Evolutionary conservation across 2,329 filamentous ascomycete genomes (phyloP), one percentile per base, ranked within the genome.

Genomic region (Epichloe bromicola): DNA sequence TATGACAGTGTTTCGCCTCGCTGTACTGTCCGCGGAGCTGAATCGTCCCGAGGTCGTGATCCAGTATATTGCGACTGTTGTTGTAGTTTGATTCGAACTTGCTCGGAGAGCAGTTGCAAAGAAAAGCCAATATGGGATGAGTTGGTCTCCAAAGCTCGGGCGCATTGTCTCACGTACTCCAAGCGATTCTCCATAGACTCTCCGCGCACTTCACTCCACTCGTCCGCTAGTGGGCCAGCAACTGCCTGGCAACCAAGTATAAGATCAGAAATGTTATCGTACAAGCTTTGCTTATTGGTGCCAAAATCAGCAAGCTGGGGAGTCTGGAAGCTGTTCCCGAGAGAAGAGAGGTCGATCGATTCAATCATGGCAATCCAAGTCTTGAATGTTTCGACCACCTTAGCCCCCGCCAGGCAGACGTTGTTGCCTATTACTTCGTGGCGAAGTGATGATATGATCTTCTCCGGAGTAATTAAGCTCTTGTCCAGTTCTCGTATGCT

Each of bases 131-230:
- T 82, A 60, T 96, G 88, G 0, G 86, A 86, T 12, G 90, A 85
- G 59, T 87, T 90, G 19, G 83, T 86, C 64, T 97, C 89, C 17
- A 98, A 73, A 45, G 91, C 86, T 58, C 85, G 80, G 10, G 84
- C 82, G 54, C 88, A 86, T 53, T 81, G 76, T 49, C 85, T 80
- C 53, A 96, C 88, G 55, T 86, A 84, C 56, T 85, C 86, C 26
- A 97, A 69, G 20, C 93, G 82, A 57, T 88, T 88, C 62, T 96
- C 91, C 33, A 98, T 73, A 7, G 90, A 86, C 63, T 95, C 88
- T 2, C 89, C 88, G 42, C 89, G 82, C n/a, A 90, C 75, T 64
- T 95, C 89, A 4, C 90, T 82, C 93, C 93, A 98, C 68, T 98
- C 93, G 63, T 98, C 93, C 8, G 85, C 87, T 42, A 98, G 69